These are phyloP conservation scores for Yarrowia alimentaria DNA, from an alignment of 805 yeast genomes.

Conservation along the genomic window DNA sequence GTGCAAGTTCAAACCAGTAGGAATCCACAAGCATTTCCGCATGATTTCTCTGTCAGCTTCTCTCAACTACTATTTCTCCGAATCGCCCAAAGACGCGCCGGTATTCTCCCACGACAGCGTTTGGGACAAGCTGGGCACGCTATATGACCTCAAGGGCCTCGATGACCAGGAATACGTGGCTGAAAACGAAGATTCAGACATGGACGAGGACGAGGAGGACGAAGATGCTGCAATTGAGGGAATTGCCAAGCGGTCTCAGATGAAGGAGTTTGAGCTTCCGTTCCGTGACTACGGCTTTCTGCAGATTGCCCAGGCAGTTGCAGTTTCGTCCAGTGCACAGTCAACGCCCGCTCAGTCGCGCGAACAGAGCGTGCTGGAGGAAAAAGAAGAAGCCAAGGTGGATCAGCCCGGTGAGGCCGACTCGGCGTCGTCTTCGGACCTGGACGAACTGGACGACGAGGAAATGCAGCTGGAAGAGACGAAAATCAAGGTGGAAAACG, in stretches of 20 bases:
- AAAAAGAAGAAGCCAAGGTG: conserved; percentile 1
- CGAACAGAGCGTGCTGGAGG: conserved; percentile 5
- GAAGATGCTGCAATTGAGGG: conserved; percentile 25
- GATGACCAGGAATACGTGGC: conserved; percentile 48
- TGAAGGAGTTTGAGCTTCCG: conserved; percentile 21
- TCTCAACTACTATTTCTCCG: conserved; percentile 35
- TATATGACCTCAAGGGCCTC: conserved; percentile 58
- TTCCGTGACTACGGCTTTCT: conserved; percentile 13
- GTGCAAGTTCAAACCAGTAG: conserved; percentile 69
- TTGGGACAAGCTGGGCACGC: conserved; percentile 53
- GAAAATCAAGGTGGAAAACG: conserved; percentile 15
- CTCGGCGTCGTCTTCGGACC: no score
- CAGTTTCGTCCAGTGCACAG: not conserved
- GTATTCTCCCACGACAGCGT: conserved; percentile 50
- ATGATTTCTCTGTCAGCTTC: conserved; percentile 38
- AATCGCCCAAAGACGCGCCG: conserved; percentile 33
- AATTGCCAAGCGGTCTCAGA: conserved; percentile 16
- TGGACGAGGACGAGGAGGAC: conserved; percentile 16
- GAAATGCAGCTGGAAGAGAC: conserved; percentile 14
- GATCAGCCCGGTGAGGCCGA: conserved; percentile 16
- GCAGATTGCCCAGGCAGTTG: conserved; percentile 6
- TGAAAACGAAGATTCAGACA: conserved; percentile 9
- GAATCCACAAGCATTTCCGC: conserved; percentile 44
- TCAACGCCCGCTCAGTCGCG: conserved; percentile 1
- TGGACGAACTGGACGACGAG: conserved; percentile 22